Conservation (phyloP, 768 basidiomycete species). For the Lactarius indigo region DNA sequence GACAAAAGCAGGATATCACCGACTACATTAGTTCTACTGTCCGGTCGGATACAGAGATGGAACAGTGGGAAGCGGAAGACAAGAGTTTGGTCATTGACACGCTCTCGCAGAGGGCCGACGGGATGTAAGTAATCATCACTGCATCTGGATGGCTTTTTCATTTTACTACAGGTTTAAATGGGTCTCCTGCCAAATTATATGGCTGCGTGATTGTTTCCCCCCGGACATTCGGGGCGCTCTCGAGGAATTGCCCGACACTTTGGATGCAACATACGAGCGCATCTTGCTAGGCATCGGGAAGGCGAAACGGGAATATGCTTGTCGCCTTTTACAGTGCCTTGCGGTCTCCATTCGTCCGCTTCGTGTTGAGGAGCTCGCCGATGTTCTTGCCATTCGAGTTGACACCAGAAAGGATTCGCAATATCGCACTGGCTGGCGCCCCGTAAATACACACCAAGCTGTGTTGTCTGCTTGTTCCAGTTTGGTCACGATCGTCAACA, state of each 20-base stretch:
- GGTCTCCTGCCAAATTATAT: not conserved
- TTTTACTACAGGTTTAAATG: not conserved
- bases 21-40: not conserved
- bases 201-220: not conserved
- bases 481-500: not conserved
- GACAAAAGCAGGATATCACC: not conserved
- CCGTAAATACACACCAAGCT: not conserved
- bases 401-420: not conserved
- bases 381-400: not conserved
- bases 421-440: not conserved
- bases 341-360: slow-evolving; percentile 8
- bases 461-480: slow-evolving; percentile 11
- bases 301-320: slow-evolving; percentile 2
- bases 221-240: not conserved
- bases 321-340: slow-evolving; percentile 4
- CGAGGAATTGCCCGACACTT: not conserved
- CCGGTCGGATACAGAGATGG: not conserved
- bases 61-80: not conserved
- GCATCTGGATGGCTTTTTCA: not conserved
- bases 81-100: not conserved
- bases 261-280: slow-evolving; percentile 7
- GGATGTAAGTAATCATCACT: slow-evolving; percentile 1
- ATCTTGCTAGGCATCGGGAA: not conserved
- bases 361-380: slow-evolving; percentile 3
- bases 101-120: not conserved